A percentile compares a stretch with the other conserved stretches of the same genome.
Evolutionary conservation across 2,329 filamentous ascomycete genomes (phyloP).

Genomic region (Trichoderma sp.): DNA sequence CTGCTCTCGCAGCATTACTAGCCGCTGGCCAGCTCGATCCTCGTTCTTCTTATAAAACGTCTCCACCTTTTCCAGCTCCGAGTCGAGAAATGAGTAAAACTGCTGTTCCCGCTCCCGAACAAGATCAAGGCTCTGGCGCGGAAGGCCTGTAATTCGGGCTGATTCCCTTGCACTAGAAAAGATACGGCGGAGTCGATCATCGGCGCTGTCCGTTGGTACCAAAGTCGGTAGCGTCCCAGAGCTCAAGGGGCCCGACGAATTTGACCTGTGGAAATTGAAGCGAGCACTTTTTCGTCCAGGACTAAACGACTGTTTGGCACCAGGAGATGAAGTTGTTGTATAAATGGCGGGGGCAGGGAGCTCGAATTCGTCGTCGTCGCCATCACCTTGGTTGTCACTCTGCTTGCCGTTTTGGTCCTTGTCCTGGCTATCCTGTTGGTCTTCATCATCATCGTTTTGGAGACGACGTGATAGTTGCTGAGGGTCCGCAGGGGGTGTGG

Average conservation of each 20-base stretch:
- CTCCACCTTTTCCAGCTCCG: slow-evolving; percentile 87
- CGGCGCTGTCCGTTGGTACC: slow-evolving; percentile 5
- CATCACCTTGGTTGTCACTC: background rate
- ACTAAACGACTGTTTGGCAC: slow-evolving; percentile 23
- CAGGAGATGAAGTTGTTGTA: slow-evolving; percentile 28
- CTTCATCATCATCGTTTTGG: background rate
- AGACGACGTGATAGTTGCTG: slow-evolving; percentile 22
- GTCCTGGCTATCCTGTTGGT: background rate
- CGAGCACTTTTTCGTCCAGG: slow-evolving; percentile 13
- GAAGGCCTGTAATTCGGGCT: background rate
- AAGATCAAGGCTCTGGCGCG: slow-evolving; percentile 49
- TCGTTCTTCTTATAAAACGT: slow-evolving; percentile 86
- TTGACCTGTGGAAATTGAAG: background rate
- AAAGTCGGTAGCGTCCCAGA: slow-evolving; percentile 20
- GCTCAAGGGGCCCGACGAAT: background rate
- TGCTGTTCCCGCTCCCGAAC: slow-evolving; percentile 74
- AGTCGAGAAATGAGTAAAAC: slow-evolving; percentile 82
- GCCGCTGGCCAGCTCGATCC: slow-evolving; percentile 71
- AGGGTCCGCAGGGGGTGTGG: slow-evolving; percentile 36
- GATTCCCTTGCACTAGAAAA: slow-evolving; percentile 31
- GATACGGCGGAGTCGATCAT: slow-evolving; percentile 33
- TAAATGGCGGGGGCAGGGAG: slow-evolving; percentile 54
- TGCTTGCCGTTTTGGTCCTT: background rate
- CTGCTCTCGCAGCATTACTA: slow-evolving; percentile 73
- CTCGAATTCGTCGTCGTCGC: slow-evolving; percentile 42